Percentiles rank a stretch among this genome's conserved stretches.
Conservation (phyloP, 495 filamentous ascomycete genomes). For the Terfezia claveryi region DNA sequence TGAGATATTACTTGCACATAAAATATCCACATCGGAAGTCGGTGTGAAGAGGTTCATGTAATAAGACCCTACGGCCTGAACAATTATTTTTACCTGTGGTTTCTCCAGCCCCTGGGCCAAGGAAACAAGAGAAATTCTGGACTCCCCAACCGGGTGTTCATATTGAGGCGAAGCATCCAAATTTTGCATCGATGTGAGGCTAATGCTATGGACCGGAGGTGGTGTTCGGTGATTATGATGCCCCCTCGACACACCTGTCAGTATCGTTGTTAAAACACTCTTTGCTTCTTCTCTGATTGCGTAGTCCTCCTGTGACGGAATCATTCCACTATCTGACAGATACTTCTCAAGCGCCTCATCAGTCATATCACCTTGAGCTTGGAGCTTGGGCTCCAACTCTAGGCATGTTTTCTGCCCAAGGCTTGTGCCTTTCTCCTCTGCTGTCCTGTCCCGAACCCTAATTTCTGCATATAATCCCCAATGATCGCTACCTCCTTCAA, state of each 20-base stretch:
- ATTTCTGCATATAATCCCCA: conserved; percentile 31
- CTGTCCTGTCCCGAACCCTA: conserved; percentile 5
- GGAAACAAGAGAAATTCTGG: background rate
- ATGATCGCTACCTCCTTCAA: conserved; percentile 31
- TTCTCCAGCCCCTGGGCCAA: background rate
- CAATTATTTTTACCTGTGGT: conserved; percentile 21
- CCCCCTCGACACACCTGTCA: conserved; percentile 14
- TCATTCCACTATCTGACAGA: conserved; percentile 8
- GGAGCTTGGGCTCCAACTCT: background rate
- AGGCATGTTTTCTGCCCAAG: background rate
- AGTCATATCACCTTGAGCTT: background rate
- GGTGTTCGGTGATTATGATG: background rate
- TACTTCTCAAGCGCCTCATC: conserved; percentile 4
- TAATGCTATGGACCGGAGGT: background rate
- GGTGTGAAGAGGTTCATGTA: conserved; percentile 33
- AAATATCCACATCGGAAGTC: conserved; percentile 34
- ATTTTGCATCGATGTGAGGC: background rate
- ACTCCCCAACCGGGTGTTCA: background rate
- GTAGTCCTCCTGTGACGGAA: conserved; percentile 25
- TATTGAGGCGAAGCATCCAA: background rate
- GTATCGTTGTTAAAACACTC: conserved; percentile 23
- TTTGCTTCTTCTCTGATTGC: conserved; percentile 24
- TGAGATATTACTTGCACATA: conserved; percentile 35
- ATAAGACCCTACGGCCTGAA: conserved; percentile 38
- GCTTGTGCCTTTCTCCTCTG: background rate